phyloP scores from a whole-genome alignment of 176 grass and related monocot species.

The Carex parvula region DNA sequence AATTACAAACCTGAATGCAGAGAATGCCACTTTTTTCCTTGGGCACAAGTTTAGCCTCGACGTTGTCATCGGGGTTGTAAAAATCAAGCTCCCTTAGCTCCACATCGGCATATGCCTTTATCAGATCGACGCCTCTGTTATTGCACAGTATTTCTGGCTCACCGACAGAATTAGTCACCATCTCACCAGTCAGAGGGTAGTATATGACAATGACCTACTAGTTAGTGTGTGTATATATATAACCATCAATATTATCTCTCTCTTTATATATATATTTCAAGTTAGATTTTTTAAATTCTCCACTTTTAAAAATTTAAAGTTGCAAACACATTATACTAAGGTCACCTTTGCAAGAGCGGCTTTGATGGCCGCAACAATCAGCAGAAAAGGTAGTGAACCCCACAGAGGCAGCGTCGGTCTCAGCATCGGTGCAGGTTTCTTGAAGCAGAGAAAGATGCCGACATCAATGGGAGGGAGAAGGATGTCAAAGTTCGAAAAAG shows the following conservation, averaged over 20 bases:
- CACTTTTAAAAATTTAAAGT: neutral
- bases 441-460: conserved; percentile 70
- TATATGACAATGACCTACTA: conserved; percentile 36
- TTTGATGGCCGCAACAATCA: conserved; percentile 33
- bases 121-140: conserved; percentile 60
- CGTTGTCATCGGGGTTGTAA: conserved; percentile 37
- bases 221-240: no score
- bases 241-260: neutral
- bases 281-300: neutral
- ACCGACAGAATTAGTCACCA: conserved; percentile 35
- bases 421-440: conserved; percentile 8
- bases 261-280: neutral
- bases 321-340: no score
- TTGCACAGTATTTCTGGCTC: conserved; percentile 78
- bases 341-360: conserved; percentile 36
- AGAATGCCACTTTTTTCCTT: conserved; percentile 45
- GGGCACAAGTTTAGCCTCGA: conserved; percentile 47
- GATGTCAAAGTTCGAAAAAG: conserved; percentile 73
- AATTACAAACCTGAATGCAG: conserved; percentile 38
- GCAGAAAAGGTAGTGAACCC: neutral
- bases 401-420: neutral
- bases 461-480: conserved; percentile 54
- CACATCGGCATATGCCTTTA: conserved; percentile 23
- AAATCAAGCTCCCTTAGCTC: conserved; percentile 40
- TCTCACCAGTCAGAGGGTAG: conserved; percentile 62